A percentile compares a stretch with the other conserved stretches of the same genome.
Evolutionary conservation across 2,329 filamentous ascomycete genomes (phyloP).

Genomic region (Calonectria honghensis): DNA sequence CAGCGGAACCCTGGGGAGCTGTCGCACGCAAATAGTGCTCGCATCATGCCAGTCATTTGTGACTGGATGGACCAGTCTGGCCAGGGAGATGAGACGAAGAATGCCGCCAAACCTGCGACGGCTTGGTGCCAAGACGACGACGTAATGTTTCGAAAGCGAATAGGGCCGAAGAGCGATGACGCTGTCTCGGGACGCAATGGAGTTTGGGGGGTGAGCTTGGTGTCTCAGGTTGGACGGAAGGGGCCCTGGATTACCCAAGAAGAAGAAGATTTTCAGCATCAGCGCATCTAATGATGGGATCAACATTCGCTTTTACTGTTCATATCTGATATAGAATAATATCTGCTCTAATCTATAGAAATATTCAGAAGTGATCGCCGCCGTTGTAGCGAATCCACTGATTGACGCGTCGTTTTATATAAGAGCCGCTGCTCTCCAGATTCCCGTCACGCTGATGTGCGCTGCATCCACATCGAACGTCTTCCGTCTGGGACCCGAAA

Average conservation of each 20-base stretch:
- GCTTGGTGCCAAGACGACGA: background rate
- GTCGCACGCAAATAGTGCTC: background rate
- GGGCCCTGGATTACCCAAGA: background rate
- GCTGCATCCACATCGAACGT: background rate
- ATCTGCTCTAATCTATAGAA: background rate
- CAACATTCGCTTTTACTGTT: background rate
- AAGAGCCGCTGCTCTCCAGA: background rate
- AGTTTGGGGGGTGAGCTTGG: background rate
- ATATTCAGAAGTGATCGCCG: background rate
- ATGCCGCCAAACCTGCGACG: background rate
- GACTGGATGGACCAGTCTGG: background rate
- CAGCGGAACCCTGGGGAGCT: background rate
- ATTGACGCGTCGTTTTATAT: conserved; percentile 16
- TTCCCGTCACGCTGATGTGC: background rate
- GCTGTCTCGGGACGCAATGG: conserved; percentile 36
- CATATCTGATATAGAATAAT: background rate
- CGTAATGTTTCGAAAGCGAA: conserved; percentile 5
- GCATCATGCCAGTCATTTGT: background rate
- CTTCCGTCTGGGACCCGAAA: background rate
- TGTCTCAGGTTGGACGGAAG: conserved; percentile 13
- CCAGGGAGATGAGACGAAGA: conserved; percentile 9
- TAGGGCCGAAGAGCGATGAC: conserved; percentile 21
- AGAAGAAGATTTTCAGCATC: conserved; percentile 14
- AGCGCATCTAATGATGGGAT: background rate
- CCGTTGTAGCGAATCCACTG: background rate